A percentile compares a stretch with the other conserved stretches of the same genome.
These are phyloP conservation scores for Triticum monococcum DNA, from an alignment of 176 grass and related monocot genomes.

Conservation along the genomic window DNA sequence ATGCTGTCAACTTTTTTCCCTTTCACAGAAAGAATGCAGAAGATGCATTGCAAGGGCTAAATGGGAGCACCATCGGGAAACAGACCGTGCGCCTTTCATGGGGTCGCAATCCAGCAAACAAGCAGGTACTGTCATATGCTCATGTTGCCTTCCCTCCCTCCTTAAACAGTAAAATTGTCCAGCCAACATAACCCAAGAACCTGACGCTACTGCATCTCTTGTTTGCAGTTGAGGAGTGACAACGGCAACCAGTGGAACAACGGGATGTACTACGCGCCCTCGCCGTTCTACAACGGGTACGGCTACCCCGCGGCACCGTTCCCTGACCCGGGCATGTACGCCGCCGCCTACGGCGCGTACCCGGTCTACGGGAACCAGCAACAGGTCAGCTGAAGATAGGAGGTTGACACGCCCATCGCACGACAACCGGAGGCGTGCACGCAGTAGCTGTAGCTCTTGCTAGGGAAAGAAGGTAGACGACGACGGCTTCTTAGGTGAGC, in stretches of 20 bases:
- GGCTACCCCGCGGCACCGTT: slow-evolving; percentile 68
- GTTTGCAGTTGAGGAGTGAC: slow-evolving; percentile 57
- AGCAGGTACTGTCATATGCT: slow-evolving; percentile 46
- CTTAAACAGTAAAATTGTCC: background rate
- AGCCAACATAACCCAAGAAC: background rate
- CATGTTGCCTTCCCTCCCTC: background rate
- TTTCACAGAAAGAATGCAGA: slow-evolving; percentile 76
- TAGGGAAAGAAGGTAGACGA: slow-evolving; percentile 40
- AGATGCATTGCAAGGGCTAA: slow-evolving; percentile 85
- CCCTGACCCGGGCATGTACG: slow-evolving; percentile 86
- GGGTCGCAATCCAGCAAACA: slow-evolving; percentile 94
- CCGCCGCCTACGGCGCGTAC: slow-evolving; percentile 72
- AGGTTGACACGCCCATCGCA: background rate
- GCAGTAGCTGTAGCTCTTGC: slow-evolving; percentile 55
- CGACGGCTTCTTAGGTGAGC: slow-evolving; percentile 63
- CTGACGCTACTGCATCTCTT: slow-evolving; percentile 10
- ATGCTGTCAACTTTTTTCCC: background rate
- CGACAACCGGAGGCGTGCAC: background rate
- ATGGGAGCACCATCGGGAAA: slow-evolving; percentile 73
- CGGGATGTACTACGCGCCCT: slow-evolving; percentile 67
- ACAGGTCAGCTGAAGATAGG: slow-evolving; percentile 71
- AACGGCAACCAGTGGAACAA: slow-evolving; percentile 84
- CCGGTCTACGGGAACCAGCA: slow-evolving; percentile 85
- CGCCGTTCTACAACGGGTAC: slow-evolving; percentile 80
- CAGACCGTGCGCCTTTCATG: slow-evolving; percentile 91